A percentile compares a stretch with the other conserved stretches of the same genome.
These are phyloP conservation scores for Colletotrichum australisinense DNA, from an alignment of 2,329 filamentous ascomycete species.

Conservation along the genomic window DNA sequence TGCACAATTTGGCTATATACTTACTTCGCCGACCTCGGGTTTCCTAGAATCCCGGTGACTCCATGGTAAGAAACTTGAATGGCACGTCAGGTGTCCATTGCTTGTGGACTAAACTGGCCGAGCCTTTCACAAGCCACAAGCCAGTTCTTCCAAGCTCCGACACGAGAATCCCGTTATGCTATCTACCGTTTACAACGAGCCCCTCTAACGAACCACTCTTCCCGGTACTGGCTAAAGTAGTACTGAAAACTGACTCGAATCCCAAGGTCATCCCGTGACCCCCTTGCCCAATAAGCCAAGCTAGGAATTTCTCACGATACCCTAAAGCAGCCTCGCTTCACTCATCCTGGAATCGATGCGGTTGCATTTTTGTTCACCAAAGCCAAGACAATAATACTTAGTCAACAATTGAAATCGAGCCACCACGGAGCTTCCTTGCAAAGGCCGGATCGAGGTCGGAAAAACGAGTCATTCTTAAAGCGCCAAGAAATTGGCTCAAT, in stretches of 20 bases:
- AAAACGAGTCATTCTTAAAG: conserved; percentile 2
- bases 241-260: neutral
- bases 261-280: neutral
- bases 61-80: too few relatives aligned
- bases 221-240: too few relatives aligned
- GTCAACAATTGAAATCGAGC: neutral
- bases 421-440: neutral
- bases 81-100: neutral
- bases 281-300: too few relatives aligned
- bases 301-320: neutral
- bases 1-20: too few relatives aligned
- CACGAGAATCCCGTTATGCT: neutral
- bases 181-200: neutral
- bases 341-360: neutral
- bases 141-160: too few relatives aligned
- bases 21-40: too few relatives aligned
- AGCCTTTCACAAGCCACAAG: neutral
- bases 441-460: neutral
- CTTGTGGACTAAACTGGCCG: neutral
- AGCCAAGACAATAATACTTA: conserved; percentile 8
- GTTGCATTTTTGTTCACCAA: too few relatives aligned
- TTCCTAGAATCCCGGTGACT: too few relatives aligned
- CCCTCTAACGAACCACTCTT: neutral
- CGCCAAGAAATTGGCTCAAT: neutral
- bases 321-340: neutral